A percentile compares a stretch with the other conserved stretches of the same genome.
Conservation (phyloP, 441 rosid genomes). For the Populus hybrid region DNA sequence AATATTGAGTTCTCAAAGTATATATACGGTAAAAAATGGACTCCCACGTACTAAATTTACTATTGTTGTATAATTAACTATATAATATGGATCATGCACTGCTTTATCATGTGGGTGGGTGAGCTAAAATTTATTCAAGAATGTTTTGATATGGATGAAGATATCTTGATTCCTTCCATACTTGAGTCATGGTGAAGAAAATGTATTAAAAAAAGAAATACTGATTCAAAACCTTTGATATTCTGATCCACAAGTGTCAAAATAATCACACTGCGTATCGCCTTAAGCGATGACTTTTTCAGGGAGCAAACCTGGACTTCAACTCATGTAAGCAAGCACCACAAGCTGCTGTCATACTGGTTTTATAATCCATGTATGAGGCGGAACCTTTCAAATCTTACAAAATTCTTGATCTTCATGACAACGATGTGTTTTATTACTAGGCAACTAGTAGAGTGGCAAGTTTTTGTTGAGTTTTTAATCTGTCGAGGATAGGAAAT, state of each 20-base stretch:
- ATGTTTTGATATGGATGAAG: not conserved
- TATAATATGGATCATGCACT: no score
- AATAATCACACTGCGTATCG: not conserved
- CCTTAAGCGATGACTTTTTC: not conserved
- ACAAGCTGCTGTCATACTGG: not conserved
- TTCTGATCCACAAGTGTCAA: not conserved
- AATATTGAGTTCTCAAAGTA: not conserved
- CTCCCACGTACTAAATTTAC: not conserved
- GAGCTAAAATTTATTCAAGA: not conserved
- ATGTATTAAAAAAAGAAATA: not conserved
- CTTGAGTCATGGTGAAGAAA: not conserved
- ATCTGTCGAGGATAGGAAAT: not conserved
- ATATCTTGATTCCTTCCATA: not conserved
- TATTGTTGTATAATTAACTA: not conserved
- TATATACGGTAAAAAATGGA: not conserved
- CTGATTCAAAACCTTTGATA: not conserved
- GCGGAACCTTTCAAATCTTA: not conserved
- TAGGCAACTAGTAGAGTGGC: not conserved
- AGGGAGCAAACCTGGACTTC: not conserved
- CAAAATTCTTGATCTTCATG: not conserved
- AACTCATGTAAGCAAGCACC: not conserved
- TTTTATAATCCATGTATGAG: no score
- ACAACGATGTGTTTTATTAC: not conserved
- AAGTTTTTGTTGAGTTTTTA: no score
- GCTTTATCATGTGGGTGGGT: not conserved